Evolutionary conservation across 371 early-diverging fungal genomes (phyloP).

Genomic region (Mucor sp.): DNA sequence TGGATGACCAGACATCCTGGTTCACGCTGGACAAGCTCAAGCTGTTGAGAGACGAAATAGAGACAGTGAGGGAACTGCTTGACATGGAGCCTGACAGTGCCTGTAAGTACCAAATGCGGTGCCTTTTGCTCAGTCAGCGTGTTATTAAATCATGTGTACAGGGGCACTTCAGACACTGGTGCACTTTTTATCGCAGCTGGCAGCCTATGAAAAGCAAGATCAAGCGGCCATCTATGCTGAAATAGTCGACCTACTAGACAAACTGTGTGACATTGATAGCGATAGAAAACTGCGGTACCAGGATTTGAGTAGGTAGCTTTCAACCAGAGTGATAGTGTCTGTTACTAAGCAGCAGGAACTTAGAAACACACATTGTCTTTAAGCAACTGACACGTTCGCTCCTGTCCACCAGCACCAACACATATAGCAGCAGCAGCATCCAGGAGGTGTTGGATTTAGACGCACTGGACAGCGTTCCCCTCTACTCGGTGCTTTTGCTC

Average conservation of each 20-base stretch:
- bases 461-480: constrained; percentile 9
- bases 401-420: constrained; percentile 15
- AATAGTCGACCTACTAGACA: constrained; percentile 53
- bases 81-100: constrained; percentile 90
- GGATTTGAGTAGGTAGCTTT: constrained; percentile 55
- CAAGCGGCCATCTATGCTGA: constrained; percentile 43
- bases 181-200: constrained; percentile 46
- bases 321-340: too few species aligned
- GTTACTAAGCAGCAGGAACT: neutral
- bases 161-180: constrained; percentile 59
- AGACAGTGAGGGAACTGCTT: constrained; percentile 72
- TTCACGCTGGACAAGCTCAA: constrained; percentile 42
- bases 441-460: neutral
- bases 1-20: constrained; percentile 30
- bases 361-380: constrained; percentile 38
- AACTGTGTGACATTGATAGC: constrained; percentile 57
- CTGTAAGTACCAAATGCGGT: constrained; percentile 60
- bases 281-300: constrained; percentile 64
- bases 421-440: constrained; percentile 22
- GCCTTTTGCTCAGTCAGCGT: neutral
- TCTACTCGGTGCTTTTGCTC: constrained; percentile 12
- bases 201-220: constrained; percentile 10
- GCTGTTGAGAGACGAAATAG: constrained; percentile 63
- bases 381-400: constrained; percentile 30
- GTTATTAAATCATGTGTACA: constrained; percentile 1